A percentile compares a stretch with the other conserved stretches of the same genome.
phyloP scores from a whole-genome alignment of 192 early-diverging fungal genomes.

The Backusella liffmaniae region DNA sequence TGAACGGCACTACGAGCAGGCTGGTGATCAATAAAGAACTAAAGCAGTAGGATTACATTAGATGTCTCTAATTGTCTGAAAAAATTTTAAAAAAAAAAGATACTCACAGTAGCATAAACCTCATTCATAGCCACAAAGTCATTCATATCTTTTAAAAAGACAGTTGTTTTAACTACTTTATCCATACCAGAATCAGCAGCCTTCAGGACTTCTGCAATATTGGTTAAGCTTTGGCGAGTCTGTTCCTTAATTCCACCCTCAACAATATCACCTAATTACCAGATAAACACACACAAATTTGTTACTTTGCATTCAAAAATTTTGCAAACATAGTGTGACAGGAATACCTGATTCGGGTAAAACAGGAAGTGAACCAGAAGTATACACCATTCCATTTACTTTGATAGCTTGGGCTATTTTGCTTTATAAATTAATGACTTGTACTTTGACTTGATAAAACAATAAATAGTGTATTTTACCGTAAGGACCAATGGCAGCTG shows the following conservation, averaged over 20 bases:
- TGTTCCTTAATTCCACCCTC: constrained; percentile 30
- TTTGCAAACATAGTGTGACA: neutral
- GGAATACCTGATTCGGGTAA: constrained; percentile 67
- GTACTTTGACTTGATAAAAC: neutral
- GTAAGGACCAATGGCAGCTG: constrained; percentile 76
- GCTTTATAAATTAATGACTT: neutral
- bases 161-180: constrained; percentile 93
- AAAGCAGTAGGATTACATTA: neutral
- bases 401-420: constrained; percentile 67
- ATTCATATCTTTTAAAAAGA: constrained; percentile 90
- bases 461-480: constrained; percentile 43
- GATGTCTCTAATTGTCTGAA: neutral
- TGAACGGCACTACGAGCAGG: constrained; percentile 83
- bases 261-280: constrained; percentile 22
- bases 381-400: constrained; percentile 81
- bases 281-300: neutral
- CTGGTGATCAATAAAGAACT: constrained; percentile 60
- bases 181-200: constrained; percentile 77
- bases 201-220: constrained; percentile 82
- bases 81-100: neutral
- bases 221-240: constrained; percentile 68
- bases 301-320: neutral
- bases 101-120: constrained; percentile 69
- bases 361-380: constrained; percentile 75
- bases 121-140: constrained; percentile 92